Conservation (phyloP, 441 rosid genomes). For the Adansonia gregorii region DNA sequence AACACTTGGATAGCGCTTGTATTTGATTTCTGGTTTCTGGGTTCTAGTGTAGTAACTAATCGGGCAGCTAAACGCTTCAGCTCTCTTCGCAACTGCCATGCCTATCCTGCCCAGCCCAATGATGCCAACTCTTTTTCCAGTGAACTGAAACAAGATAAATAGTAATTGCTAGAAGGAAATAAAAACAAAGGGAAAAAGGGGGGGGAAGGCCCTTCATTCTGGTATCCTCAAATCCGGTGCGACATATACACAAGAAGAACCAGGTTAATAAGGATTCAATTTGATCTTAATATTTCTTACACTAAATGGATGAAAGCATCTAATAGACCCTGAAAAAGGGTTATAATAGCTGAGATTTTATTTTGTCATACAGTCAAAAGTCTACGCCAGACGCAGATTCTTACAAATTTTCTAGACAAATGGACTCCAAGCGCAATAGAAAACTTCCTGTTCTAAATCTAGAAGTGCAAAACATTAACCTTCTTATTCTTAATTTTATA, state of each 20-base stretch:
- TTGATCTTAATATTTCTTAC: constrained; percentile 5
- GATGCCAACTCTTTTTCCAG: constrained; percentile 60
- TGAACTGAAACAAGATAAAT: constrained; percentile 44
- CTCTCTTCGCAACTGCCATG: constrained; percentile 63
- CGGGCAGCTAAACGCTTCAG: constrained; percentile 62
- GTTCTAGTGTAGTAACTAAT: constrained; percentile 58
- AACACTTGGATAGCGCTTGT: constrained; percentile 55
- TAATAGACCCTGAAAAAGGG: background rate
- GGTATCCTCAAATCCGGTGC: background rate
- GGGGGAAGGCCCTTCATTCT: background rate
- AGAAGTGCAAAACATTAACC: background rate
- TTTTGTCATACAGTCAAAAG: background rate
- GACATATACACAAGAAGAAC: background rate
- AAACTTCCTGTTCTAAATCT: background rate
- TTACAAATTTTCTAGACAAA: background rate
- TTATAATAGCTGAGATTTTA: background rate
- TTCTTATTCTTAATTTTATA: background rate
- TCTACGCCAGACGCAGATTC: background rate
- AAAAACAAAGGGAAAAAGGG: background rate
- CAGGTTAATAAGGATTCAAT: background rate
- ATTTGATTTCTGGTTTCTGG: constrained; percentile 46
- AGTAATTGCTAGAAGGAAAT: background rate
- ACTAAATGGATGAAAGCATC: background rate
- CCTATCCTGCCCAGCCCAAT: constrained; percentile 74
- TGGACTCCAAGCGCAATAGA: background rate